Percentiles rank a stretch among this genome's conserved stretches.
These are phyloP conservation scores for Misopates orontium DNA, from an alignment of 257 asterid genomes.

Conservation along the genomic window DNA sequence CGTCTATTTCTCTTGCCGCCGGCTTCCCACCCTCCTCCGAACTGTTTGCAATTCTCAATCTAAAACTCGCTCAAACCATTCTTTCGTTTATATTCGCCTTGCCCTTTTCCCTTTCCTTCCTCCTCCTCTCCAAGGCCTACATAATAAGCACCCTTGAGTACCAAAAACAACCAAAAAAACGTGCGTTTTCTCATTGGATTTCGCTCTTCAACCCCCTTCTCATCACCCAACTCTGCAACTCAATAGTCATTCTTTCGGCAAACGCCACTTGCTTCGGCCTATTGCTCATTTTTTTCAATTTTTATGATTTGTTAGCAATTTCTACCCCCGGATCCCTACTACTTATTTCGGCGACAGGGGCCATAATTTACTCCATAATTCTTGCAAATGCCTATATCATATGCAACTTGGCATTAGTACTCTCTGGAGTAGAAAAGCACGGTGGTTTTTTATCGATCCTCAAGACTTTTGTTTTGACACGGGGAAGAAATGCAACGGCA, in stretches of 20 bases:
- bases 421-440: constrained; percentile 47
- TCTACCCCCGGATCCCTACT: constrained; percentile 26
- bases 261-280: constrained; percentile 55
- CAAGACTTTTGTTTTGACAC: constrained; percentile 45
- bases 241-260: constrained; percentile 47
- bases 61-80: constrained; percentile 65
- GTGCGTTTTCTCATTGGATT: constrained; percentile 25
- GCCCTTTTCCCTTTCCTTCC: constrained; percentile 47
- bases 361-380: constrained; percentile 45
- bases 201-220: constrained; percentile 48
- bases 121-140: constrained; percentile 61
- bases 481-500: constrained; percentile 58
- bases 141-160: constrained; percentile 26
- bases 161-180: constrained; percentile 8
- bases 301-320: constrained; percentile 36
- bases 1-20: constrained; percentile 58
- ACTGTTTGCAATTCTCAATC: constrained; percentile 44
- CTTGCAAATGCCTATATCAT: constrained; percentile 54
- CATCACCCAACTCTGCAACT: constrained; percentile 54
- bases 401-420: constrained; percentile 49
- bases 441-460: constrained; percentile 53
- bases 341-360: constrained; percentile 44
- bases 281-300: constrained; percentile 39
- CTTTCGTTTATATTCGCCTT: constrained; percentile 32
- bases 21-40: constrained; percentile 63